phyloP scores from a whole-genome alignment of 257 asterid genomes.

The Apocynum venetum region DNA sequence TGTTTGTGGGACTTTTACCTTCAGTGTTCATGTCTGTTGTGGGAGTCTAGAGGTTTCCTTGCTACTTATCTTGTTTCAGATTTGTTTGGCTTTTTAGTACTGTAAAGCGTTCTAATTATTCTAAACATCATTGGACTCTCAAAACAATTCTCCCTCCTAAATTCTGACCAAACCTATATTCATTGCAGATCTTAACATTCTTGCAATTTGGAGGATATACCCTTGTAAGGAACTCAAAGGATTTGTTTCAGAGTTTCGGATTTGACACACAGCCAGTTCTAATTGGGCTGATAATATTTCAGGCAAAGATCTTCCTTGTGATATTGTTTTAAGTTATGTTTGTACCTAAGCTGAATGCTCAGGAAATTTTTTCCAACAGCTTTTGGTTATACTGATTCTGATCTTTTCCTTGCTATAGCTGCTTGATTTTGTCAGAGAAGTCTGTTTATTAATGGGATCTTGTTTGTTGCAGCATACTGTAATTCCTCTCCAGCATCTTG shows the following conservation, averaged over 20 bases:
- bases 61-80: background rate
- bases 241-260: conserved; percentile 93
- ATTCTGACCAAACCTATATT: background rate
- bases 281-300: conserved; percentile 92
- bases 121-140: background rate
- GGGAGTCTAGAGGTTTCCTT: background rate
- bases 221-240: conserved; percentile 89
- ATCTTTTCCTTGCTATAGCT: background rate
- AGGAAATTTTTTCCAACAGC: background rate
- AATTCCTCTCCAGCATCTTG: conserved; percentile 89
- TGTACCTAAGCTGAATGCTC: background rate
- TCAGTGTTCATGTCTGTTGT: background rate
- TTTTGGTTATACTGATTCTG: background rate
- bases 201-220: conserved; percentile 97
- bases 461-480: conserved; percentile 79
- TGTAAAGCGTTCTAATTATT: background rate
- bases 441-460: background rate
- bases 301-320: conserved; percentile 41
- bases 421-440: background rate
- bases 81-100: background rate
- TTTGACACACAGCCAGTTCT: conserved; percentile 97
- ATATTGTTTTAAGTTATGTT: background rate
- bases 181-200: conserved; percentile 72
- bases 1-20: background rate
- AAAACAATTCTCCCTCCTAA: background rate